phyloP scores from a whole-genome alignment of 371 early-diverging fungal species.

The Haplosporangium sp. region DNA sequence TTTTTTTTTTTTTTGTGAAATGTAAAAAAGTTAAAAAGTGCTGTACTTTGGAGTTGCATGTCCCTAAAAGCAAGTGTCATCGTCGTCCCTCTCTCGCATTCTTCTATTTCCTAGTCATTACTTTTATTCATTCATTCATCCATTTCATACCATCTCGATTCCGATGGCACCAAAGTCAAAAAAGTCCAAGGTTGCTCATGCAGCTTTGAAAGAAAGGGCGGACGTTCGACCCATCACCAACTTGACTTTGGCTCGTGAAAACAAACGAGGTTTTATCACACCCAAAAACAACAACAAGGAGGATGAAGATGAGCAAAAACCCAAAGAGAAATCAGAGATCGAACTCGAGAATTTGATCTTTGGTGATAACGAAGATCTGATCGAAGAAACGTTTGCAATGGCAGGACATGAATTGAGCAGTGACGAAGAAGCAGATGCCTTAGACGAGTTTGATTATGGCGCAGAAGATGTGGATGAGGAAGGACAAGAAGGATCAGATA shows the following conservation, averaged over 20 bases:
- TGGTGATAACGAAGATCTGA: conserved; percentile 43
- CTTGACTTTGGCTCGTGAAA: conserved; percentile 23
- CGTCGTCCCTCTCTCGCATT: neutral
- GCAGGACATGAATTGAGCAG: conserved; percentile 45
- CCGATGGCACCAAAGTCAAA: conserved; percentile 44
- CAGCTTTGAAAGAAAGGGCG: conserved; percentile 15
- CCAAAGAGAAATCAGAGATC: conserved; percentile 51
- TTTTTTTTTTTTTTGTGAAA: too few relatives aligned
- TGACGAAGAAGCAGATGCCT: conserved; percentile 42
- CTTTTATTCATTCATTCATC: too few relatives aligned
- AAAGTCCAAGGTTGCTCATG: conserved; percentile 19
- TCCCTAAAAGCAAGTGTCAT: too few relatives aligned
- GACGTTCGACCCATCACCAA: conserved; percentile 34
- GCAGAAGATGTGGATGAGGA: conserved; percentile 14
- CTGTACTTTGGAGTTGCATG: too few relatives aligned
- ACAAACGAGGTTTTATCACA: conserved; percentile 13
- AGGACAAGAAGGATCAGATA: conserved; percentile 12
- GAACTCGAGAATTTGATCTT: conserved; percentile 54
- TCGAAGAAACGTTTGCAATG: conserved; percentile 36
- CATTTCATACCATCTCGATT: neutral
- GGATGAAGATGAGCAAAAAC: conserved; percentile 17
- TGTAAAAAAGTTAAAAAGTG: too few relatives aligned
- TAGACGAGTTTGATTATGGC: conserved; percentile 39
- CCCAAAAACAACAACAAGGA: neutral
- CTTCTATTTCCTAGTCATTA: neutral